Conservation (phyloP, 2,329 filamentous ascomycete genomes). For the Xylaria sp. region DNA sequence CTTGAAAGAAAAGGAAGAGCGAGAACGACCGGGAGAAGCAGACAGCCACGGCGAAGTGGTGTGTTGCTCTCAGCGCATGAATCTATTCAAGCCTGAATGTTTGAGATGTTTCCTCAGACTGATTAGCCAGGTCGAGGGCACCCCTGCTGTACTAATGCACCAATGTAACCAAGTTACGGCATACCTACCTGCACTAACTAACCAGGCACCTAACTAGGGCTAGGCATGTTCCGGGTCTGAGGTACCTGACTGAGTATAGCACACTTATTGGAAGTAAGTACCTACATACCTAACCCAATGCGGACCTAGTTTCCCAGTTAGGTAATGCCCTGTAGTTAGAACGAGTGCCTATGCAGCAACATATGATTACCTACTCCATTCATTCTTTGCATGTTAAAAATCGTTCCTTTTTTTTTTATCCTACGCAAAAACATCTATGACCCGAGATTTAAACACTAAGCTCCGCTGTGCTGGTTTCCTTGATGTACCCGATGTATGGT, state of each 20-base stretch:
- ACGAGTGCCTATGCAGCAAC: constrained; percentile 63
- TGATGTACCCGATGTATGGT: constrained; percentile 54
- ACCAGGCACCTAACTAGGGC: not conserved
- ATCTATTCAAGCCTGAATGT: constrained; percentile 32
- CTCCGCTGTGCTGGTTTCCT: constrained; percentile 51
- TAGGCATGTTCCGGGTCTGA: too few species aligned
- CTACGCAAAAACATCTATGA: too few species aligned
- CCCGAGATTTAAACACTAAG: constrained; percentile 51
- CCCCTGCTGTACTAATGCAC: constrained; percentile 1
- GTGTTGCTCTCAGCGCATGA: constrained; percentile 27
- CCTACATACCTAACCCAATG: too few species aligned
- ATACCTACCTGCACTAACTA: not conserved
- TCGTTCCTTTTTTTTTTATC: too few species aligned
- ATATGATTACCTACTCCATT: too few species aligned
- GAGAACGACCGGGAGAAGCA: constrained; percentile 2
- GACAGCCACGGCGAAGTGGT: constrained; percentile 1
- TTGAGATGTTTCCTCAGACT: constrained; percentile 35
- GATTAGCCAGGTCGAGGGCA: constrained; percentile 30
- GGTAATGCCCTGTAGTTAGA: constrained; percentile 73
- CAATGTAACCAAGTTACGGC: not conserved
- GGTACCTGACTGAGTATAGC: too few species aligned
- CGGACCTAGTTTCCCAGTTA: constrained; percentile 62
- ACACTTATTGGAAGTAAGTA: too few species aligned
- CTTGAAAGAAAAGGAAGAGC: not conserved
- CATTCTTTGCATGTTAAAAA: too few species aligned